A percentile compares a stretch with the other conserved stretches of the same genome.
Conservation (phyloP, 1,284 basidiomycete genomes). For the Puccinia hordei region DNA sequence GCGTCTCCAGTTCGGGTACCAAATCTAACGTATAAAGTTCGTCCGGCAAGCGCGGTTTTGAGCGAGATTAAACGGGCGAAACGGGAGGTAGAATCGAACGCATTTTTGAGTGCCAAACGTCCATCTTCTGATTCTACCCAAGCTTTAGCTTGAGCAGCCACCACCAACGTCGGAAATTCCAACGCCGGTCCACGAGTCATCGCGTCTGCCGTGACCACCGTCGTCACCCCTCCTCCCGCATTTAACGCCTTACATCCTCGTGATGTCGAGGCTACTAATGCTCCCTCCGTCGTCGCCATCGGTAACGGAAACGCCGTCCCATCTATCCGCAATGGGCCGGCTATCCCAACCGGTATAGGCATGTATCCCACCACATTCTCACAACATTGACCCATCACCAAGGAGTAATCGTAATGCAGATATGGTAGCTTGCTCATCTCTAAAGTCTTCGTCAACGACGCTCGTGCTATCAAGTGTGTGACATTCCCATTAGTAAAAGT, state of each 20-base stretch:
- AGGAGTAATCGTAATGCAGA: conserved; percentile 85
- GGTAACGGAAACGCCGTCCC: conserved; percentile 84
- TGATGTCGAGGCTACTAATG: conserved; percentile 93
- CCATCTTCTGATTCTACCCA: conserved; percentile 89
- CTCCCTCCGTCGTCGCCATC: conserved; percentile 99
- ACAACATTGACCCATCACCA: conserved; percentile 95
- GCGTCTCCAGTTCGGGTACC: conserved; percentile 94
- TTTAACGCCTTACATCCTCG: conserved; percentile 98
- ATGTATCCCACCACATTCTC: conserved; percentile 99
- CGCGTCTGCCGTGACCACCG: conserved; percentile 86
- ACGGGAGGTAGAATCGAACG: conserved; percentile 91
- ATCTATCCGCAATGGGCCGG: conserved; percentile 91
- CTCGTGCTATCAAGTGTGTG: conserved; percentile 72
- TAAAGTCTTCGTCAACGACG: conserved; percentile 79
- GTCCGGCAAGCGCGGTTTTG: conserved; percentile 82
- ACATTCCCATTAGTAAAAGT: too few relatives aligned
- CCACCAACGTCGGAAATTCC: conserved; percentile 81
- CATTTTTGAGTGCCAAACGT: conserved; percentile 72
- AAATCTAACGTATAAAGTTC: conserved; percentile 93
- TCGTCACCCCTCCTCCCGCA: conserved; percentile 89
- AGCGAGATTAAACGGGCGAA: conserved; percentile 81
- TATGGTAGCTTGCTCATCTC: conserved; percentile 82
- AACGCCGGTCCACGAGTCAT: conserved; percentile 99
- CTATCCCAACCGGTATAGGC: conserved; percentile 92
- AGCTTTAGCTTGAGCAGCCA: conserved; percentile 79